These are phyloP conservation scores for Lachnellula cervina DNA, from an alignment of 2,329 filamentous ascomycete genomes.

Conservation along the genomic window DNA sequence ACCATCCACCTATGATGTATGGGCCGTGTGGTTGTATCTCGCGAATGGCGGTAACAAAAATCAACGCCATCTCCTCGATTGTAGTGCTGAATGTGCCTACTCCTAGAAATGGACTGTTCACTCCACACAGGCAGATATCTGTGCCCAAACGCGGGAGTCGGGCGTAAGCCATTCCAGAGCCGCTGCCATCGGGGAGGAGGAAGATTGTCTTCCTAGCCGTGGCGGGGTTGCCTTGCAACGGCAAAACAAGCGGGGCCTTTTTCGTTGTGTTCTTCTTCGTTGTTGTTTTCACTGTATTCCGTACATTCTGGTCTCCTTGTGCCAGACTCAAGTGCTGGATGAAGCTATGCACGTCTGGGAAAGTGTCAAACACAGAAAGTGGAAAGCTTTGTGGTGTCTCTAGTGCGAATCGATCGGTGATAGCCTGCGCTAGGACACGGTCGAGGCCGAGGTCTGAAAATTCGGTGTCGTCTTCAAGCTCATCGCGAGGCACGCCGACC, in stretches of 20 bases:
- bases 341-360: too few species aligned
- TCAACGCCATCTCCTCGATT: not conserved
- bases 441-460: not conserved
- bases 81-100: not conserved
- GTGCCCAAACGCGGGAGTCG: constrained; percentile 12
- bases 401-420: not conserved
- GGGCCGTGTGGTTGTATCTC: constrained; percentile 32
- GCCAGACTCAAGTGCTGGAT: too few species aligned
- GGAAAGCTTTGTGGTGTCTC: not conserved
- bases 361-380: not conserved
- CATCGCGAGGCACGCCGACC: not conserved
- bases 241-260: not conserved
- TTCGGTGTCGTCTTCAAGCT: not conserved
- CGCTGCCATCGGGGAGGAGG: constrained; percentile 20
- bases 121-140: not conserved
- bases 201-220: constrained; percentile 9
- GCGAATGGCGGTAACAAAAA: constrained; percentile 10
- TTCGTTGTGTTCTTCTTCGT: not conserved
- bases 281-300: not conserved
- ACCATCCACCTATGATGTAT: constrained; percentile 36
- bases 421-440: not conserved
- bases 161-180: constrained; percentile 19
- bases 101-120: not conserved
- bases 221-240: not conserved
- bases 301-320: not conserved